These are phyloP conservation scores for Urochloa ruziziensis DNA, from an alignment of 176 grass and related monocot species.

Conservation along the genomic window DNA sequence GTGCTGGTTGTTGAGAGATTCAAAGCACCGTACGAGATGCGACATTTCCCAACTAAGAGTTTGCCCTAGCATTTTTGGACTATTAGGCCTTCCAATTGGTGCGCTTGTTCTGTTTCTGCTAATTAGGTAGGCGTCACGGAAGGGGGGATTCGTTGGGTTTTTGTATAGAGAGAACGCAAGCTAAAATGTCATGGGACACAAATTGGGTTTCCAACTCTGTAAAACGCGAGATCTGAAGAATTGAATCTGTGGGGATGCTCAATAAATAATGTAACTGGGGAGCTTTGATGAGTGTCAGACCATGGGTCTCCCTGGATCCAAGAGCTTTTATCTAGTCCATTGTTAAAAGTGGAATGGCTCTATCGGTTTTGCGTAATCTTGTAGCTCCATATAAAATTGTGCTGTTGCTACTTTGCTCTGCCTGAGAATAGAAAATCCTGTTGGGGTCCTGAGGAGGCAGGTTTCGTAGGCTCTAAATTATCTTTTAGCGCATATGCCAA, in stretches of 20 bases:
- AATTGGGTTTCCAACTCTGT: not conserved
- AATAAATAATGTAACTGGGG: constrained; percentile 23
- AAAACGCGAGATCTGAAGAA: constrained; percentile 30
- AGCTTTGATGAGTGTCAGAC: constrained; percentile 3
- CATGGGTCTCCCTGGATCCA: constrained; percentile 18
- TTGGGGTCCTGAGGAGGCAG: not conserved
- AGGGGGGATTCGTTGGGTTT: not conserved
- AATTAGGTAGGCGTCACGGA: not conserved
- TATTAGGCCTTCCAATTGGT: not conserved
- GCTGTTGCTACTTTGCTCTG: not conserved
- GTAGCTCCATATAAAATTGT: constrained; percentile 10
- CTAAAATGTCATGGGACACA: not conserved
- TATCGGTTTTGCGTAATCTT: not conserved
- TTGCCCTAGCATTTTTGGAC: not conserved
- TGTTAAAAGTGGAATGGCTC: not conserved
- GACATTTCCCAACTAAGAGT: constrained; percentile 5
- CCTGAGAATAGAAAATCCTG: not conserved
- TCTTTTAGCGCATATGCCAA: not conserved
- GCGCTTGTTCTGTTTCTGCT: not conserved
- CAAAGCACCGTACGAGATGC: constrained; percentile 1
- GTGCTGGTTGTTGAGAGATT: constrained; percentile 18
- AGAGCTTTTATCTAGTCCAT: not conserved
- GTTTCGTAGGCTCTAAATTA: constrained; percentile 2
- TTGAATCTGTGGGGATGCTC: constrained; percentile 2
- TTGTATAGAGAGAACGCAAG: not conserved